phyloP scores from a whole-genome alignment of 805 yeast species.

The Barnettozyma californica region DNA sequence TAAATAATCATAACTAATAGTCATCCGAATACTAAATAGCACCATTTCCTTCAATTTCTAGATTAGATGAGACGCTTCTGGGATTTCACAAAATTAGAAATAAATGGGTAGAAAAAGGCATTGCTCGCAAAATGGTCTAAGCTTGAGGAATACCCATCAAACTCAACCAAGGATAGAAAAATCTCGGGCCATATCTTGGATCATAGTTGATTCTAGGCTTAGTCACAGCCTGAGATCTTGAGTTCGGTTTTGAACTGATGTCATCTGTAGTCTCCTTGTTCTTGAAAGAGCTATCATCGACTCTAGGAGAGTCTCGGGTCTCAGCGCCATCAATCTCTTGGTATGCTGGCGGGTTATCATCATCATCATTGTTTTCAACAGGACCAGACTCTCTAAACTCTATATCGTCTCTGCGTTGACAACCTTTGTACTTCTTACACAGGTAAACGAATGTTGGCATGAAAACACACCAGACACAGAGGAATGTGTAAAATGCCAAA shows the following conservation, averaged over 20 bases:
- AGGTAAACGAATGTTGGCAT: not conserved
- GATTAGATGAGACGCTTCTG: too few species aligned
- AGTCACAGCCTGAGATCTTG: not conserved
- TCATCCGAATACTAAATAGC: too few species aligned
- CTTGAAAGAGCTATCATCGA: too few species aligned
- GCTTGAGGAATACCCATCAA: not conserved
- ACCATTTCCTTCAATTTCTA: too few species aligned
- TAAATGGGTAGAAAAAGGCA: too few species aligned
- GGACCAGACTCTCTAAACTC: not conserved
- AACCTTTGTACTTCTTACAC: not conserved
- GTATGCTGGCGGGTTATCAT: not conserved
- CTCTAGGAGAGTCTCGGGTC: too few species aligned
- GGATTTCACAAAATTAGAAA: too few species aligned
- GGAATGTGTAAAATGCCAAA: not conserved
- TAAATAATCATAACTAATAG: too few species aligned
- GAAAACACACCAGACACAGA: not conserved
- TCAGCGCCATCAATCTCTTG: not conserved
- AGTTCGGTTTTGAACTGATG: not conserved
- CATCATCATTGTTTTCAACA: not conserved
- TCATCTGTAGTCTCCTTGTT: not conserved
- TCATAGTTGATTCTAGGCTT: not conserved
- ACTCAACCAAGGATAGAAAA: slow-evolving; percentile 3
- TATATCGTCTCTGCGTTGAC: not conserved
- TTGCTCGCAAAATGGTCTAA: too few species aligned
- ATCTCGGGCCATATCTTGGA: not conserved